Percentiles rank a stretch among this genome's conserved stretches.
phyloP scores from a whole-genome alignment of 2,329 filamentous ascomycete genomes.

The Simplicillium aogashimaense region DNA sequence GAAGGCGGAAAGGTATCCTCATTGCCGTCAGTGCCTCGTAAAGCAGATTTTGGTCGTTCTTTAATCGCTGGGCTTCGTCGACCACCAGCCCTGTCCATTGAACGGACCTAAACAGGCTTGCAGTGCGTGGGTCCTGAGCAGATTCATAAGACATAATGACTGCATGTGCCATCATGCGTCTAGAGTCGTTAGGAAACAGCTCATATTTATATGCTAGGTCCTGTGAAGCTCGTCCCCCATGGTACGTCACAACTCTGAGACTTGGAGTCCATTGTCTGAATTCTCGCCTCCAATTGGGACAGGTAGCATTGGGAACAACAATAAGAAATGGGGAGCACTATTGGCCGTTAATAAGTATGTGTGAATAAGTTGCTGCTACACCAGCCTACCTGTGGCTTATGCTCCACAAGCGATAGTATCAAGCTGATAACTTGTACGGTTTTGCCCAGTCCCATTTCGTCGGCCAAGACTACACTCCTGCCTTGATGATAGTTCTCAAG shows the following conservation, averaged over 20 bases:
- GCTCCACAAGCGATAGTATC: constrained; percentile 61
- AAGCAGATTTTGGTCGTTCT: constrained; percentile 79
- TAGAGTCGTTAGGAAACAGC: constrained; percentile 59
- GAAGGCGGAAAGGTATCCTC: constrained; percentile 70
- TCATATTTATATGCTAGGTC: constrained; percentile 74
- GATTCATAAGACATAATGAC: constrained; percentile 95
- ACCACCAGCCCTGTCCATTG: constrained; percentile 85
- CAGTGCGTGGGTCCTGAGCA: constrained; percentile 62
- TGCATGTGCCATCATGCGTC: constrained; percentile 74
- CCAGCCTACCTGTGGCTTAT: constrained; percentile 38
- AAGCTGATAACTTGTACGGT: constrained; percentile 88
- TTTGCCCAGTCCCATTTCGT: constrained; percentile 98
- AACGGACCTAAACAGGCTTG: constrained; percentile 55
- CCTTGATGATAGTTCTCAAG: constrained; percentile 78
- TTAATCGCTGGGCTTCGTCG: constrained; percentile 90
- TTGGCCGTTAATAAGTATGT: not conserved
- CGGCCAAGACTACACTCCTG: constrained; percentile 83
- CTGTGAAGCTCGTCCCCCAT: constrained; percentile 66
- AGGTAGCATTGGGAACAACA: constrained; percentile 90
- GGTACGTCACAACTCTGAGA: constrained; percentile 84
- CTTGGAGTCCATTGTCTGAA: constrained; percentile 88
- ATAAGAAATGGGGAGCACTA: constrained; percentile 83
- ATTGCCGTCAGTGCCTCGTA: constrained; percentile 67
- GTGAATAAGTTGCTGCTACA: not conserved
- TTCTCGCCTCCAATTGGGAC: constrained; percentile 94